These are phyloP conservation scores for Passalora sequoiae DNA, from an alignment of 2,329 filamentous ascomycete genomes.

Conservation along the genomic window DNA sequence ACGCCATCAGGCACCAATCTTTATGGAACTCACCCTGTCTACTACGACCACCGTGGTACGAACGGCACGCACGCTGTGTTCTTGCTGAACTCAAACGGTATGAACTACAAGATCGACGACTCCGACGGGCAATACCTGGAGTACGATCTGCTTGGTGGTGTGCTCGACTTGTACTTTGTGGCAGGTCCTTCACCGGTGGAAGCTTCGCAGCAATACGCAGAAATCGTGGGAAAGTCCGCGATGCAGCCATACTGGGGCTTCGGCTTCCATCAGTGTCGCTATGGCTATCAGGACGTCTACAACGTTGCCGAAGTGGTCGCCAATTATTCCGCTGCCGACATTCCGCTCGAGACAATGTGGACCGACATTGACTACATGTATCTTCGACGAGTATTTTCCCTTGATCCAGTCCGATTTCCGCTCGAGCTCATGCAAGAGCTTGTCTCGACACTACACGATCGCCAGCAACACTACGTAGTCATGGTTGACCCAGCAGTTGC, in stretches of 20 bases:
- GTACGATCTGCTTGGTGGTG: constrained; percentile 72
- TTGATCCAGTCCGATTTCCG: constrained; percentile 61
- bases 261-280: constrained; percentile 50
- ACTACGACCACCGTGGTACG: constrained; percentile 62
- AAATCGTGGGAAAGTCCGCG: constrained; percentile 45
- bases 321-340: constrained; percentile 58
- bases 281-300: constrained; percentile 53
- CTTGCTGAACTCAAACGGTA: constrained; percentile 65
- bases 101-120: constrained; percentile 71
- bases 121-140: constrained; percentile 64
- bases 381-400: constrained; percentile 55
- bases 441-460: constrained; percentile 51
- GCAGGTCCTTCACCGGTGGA: constrained; percentile 44
- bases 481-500: constrained; percentile 69
- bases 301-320: constrained; percentile 62
- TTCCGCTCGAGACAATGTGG: constrained; percentile 69
- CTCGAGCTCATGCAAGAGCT: constrained; percentile 58
- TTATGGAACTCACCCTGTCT: constrained; percentile 70
- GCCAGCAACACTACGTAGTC: constrained; percentile 42
- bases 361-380: constrained; percentile 47
- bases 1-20: constrained; percentile 60
- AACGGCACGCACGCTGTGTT: constrained; percentile 61
- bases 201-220: constrained; percentile 48
- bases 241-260: constrained; percentile 52
- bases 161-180: constrained; percentile 60